A percentile compares a stretch with the other conserved stretches of the same genome.
phyloP scores from a whole-genome alignment of 2,329 filamentous ascomycete species.

The Ascochyta lentis region DNA sequence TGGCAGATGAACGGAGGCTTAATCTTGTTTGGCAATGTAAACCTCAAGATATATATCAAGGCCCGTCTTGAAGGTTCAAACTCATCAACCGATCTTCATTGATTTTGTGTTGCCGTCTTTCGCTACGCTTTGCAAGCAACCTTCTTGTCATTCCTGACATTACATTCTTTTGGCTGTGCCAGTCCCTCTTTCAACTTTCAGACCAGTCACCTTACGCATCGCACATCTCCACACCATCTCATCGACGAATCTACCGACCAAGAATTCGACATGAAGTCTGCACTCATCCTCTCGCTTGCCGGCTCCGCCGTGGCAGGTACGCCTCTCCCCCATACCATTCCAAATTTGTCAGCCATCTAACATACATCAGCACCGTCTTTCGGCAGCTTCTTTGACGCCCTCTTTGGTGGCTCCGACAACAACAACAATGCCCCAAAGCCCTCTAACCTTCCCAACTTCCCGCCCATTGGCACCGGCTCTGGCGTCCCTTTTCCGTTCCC shows the following conservation, averaged over 20 bases:
- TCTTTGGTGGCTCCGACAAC: constrained; percentile 18
- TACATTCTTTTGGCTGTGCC: constrained; percentile 27
- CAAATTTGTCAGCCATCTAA: constrained; percentile 4
- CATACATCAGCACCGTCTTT: constrained; percentile 16
- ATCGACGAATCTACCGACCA: background rate
- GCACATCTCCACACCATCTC: background rate
- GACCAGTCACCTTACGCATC: constrained; percentile 1
- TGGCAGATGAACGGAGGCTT: constrained; percentile 19
- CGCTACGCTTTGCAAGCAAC: constrained; percentile 19
- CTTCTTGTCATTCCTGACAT: constrained; percentile 15
- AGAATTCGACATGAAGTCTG: constrained; percentile 30
- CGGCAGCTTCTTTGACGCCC: constrained; percentile 17
- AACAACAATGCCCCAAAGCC: constrained; percentile 9
- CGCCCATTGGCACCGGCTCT: constrained; percentile 7
- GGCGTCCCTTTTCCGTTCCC: constrained; percentile 11
- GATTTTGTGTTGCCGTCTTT: constrained; percentile 18
- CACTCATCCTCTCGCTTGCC: constrained; percentile 31
- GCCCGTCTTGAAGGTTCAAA: background rate
- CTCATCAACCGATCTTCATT: constrained; percentile 20
- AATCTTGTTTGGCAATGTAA: constrained; percentile 15
- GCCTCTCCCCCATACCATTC: background rate
- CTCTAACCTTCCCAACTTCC: constrained; percentile 7
- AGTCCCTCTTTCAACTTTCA: constrained; percentile 14
- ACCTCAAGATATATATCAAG: constrained; percentile 20
- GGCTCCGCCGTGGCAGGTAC: constrained; percentile 31